Evolutionary conservation across 495 filamentous ascomycete genomes (phyloP).

Genomic region (Sporormia fimetaria): DNA sequence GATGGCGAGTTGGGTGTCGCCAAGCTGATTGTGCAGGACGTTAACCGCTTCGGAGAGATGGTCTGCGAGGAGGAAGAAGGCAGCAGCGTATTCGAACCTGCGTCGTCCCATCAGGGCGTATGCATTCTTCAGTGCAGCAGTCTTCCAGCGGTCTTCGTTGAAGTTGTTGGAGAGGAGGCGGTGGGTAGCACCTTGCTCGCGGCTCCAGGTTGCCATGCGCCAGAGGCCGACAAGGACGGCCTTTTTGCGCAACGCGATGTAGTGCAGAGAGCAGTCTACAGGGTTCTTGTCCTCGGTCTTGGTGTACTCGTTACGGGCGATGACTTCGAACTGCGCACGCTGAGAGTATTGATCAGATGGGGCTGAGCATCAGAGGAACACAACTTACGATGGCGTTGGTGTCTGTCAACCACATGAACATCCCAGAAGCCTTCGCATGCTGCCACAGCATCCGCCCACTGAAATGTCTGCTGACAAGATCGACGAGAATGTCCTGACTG

Average conservation of each 20-base stretch:
- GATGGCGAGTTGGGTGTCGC: conserved; percentile 84
- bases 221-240: conserved; percentile 83
- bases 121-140: conserved; percentile 87
- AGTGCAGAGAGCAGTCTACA: conserved; percentile 85
- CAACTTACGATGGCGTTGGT: conserved; percentile 56
- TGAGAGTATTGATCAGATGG: conserved; percentile 28
- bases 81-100: conserved; percentile 88
- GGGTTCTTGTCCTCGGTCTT: conserved; percentile 81
- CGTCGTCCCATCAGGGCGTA: conserved; percentile 91
- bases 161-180: conserved; percentile 80
- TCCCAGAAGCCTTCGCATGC: conserved; percentile 71
- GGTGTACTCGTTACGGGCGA: conserved; percentile 89
- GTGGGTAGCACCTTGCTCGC: conserved; percentile 69
- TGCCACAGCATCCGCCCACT: conserved; percentile 71
- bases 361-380: background rate
- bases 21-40: conserved; percentile 71
- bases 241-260: conserved; percentile 86
- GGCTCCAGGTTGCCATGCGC: conserved; percentile 88
- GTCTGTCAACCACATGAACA: conserved; percentile 93
- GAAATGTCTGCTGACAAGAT: conserved; percentile 74
- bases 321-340: conserved; percentile 71
- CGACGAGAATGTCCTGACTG: conserved; percentile 85
- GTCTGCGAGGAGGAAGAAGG: conserved; percentile 89
- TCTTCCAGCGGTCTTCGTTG: conserved; percentile 72
- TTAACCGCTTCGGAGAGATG: conserved; percentile 73